Evolutionary conservation across 2,329 filamentous ascomycete genomes (phyloP).

Genomic region (Talaromyces sp.): DNA sequence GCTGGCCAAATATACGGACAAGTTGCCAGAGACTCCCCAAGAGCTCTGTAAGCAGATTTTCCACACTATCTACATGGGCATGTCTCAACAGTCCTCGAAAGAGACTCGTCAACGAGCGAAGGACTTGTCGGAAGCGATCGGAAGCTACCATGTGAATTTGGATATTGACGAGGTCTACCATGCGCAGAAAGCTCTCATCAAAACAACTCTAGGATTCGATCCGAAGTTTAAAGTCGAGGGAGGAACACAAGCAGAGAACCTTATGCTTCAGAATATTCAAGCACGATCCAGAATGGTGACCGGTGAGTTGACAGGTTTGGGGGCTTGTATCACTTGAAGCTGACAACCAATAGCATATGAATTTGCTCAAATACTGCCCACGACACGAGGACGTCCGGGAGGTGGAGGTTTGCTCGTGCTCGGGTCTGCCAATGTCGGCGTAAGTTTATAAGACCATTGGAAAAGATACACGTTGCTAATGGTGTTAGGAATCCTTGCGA

Average conservation of each 20-base stretch:
- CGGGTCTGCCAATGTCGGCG: slow-evolving; percentile 62
- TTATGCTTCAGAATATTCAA: slow-evolving; percentile 54
- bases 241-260: slow-evolving; percentile 44
- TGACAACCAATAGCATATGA: slow-evolving; percentile 43
- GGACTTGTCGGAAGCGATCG: slow-evolving; percentile 56
- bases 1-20: slow-evolving; percentile 38
- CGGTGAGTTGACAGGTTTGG: neutral
- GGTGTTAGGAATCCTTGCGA: slow-evolving; percentile 14
- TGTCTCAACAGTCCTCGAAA: slow-evolving; percentile 58
- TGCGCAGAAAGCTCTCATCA: slow-evolving; percentile 28
- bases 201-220: slow-evolving; percentile 54
- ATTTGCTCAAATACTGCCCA: slow-evolving; percentile 61
- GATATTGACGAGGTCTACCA: slow-evolving; percentile 62
- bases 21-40: slow-evolving; percentile 53
- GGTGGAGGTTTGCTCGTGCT: slow-evolving; percentile 60
- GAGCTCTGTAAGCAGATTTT: slow-evolving; percentile 57
- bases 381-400: slow-evolving; percentile 50
- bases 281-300: slow-evolving; percentile 62
- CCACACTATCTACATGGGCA: slow-evolving; percentile 67
- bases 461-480: neutral
- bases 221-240: slow-evolving; percentile 61
- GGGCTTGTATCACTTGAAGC: neutral
- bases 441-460: neutral
- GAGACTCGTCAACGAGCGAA: slow-evolving; percentile 65
- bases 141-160: slow-evolving; percentile 65